These are phyloP conservation scores for Gaeumannomyces sp. DNA, from an alignment of 2,329 filamentous ascomycete species.

Conservation along the genomic window DNA sequence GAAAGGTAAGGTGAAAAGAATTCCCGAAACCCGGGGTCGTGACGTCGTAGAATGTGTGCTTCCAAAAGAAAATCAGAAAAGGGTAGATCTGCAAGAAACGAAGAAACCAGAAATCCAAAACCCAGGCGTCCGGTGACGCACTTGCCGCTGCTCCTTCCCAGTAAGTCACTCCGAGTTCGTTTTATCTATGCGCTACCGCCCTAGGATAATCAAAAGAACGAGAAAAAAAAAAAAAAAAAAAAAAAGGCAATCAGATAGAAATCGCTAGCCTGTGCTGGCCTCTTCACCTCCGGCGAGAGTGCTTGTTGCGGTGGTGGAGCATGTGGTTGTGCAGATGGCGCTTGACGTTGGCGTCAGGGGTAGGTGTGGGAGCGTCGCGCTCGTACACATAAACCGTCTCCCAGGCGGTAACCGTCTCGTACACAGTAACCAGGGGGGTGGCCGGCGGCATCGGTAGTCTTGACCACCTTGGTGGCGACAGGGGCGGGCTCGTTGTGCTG, in stretches of 20 bases:
- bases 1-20: background rate
- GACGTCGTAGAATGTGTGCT: background rate
- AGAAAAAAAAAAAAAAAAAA: background rate
- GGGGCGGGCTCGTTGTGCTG: background rate
- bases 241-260: background rate
- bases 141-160: background rate
- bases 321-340: constrained; percentile 33
- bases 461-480: constrained; percentile 9
- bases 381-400: constrained; percentile 26
- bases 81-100: background rate
- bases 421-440: constrained; percentile 29
- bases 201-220: background rate
- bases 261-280: background rate
- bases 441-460: constrained; percentile 14
- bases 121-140: background rate
- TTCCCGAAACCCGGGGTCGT: background rate
- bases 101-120: constrained; percentile 2
- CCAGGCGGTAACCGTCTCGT: constrained; percentile 38
- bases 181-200: background rate
- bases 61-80: background rate
- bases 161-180: background rate
- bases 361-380: constrained; percentile 15
- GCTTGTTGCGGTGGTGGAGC: constrained; percentile 23
- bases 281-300: constrained; percentile 5
- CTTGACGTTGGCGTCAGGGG: constrained; percentile 22